phyloP scores from a whole-genome alignment of 1,284 basidiomycete genomes.

The Boletus calvinii region DNA sequence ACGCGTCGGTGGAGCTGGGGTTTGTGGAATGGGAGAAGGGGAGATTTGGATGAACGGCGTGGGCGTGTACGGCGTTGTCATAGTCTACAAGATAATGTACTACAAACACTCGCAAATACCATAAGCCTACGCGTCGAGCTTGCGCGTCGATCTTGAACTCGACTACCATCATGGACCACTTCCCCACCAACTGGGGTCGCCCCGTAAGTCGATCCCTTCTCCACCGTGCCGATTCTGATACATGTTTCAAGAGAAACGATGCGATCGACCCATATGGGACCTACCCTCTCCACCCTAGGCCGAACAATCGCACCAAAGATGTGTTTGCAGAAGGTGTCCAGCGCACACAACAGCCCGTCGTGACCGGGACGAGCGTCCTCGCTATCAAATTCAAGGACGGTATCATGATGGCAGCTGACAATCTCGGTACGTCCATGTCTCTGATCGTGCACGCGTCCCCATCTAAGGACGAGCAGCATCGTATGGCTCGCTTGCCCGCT shows the following conservation, averaged over 20 bases:
- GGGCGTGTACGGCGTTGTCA: slow-evolving; percentile 27
- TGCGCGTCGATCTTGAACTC: slow-evolving; percentile 28
- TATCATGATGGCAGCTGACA: slow-evolving; percentile 99
- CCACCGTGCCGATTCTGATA: not conserved
- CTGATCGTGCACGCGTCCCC: not conserved
- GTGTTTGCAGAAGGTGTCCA: slow-evolving; percentile 66
- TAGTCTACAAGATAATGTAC: slow-evolving; percentile 2
- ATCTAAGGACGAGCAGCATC: slow-evolving; percentile 63
- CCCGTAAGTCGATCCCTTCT: slow-evolving; percentile 49
- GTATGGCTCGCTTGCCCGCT: slow-evolving; percentile 95
- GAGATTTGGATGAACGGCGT: slow-evolving; percentile 36
- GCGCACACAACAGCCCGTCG: slow-evolving; percentile 87
- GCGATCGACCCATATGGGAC: slow-evolving; percentile 70
- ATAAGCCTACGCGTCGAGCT: slow-evolving; percentile 18
- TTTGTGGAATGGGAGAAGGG: slow-evolving; percentile 27
- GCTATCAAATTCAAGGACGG: slow-evolving; percentile 95
- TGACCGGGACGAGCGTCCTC: slow-evolving; percentile 95
- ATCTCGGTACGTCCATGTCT: slow-evolving; percentile 64
- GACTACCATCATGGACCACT: slow-evolving; percentile 64
- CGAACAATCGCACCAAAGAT: slow-evolving; percentile 46
- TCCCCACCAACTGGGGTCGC: slow-evolving; percentile 77
- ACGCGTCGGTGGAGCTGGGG: slow-evolving; percentile 34
- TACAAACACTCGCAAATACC: slow-evolving; percentile 26
- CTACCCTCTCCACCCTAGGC: slow-evolving; percentile 65
- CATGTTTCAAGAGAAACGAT: slow-evolving; percentile 81